phyloP scores from a whole-genome alignment of 257 asterid genomes.

The Forsythia viridissima region DNA sequence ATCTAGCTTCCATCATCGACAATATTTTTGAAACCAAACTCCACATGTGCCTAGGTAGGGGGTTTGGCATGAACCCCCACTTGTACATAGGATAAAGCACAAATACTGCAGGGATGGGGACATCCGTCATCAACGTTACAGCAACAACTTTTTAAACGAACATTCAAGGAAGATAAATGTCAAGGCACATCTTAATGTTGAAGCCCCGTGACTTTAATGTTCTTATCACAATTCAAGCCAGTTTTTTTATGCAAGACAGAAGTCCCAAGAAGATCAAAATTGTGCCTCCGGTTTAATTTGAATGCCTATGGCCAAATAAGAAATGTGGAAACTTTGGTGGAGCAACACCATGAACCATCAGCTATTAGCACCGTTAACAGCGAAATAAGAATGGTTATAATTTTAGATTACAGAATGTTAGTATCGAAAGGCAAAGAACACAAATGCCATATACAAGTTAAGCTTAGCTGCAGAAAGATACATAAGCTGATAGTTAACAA shows the following conservation, averaged over 20 bases:
- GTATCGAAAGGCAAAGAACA: constrained; percentile 9
- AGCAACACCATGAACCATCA: background rate
- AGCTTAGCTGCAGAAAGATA: background rate
- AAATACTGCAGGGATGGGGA: background rate
- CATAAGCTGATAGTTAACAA: background rate
- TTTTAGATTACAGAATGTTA: background rate
- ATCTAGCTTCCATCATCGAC: too few species aligned
- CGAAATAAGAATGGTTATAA: constrained; percentile 1
- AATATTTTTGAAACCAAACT: background rate
- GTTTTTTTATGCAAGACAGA: background rate
- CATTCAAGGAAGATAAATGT: background rate
- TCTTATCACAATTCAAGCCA: background rate
- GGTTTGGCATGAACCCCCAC: background rate
- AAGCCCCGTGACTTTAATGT: background rate
- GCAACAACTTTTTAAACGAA: background rate
- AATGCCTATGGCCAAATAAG: background rate
- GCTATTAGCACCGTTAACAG: background rate
- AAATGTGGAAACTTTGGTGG: background rate
- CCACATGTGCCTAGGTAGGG: background rate
- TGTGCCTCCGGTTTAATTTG: background rate
- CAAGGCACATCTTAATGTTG: background rate
- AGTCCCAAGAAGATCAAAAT: background rate
- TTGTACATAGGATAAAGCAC: background rate
- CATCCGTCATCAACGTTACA: background rate
- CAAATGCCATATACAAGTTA: background rate